Evolutionary conservation across 2,329 filamentous ascomycete genomes (phyloP), one percentile per base, ranked within the genome.

Genomic region (Ustulina deusta): DNA sequence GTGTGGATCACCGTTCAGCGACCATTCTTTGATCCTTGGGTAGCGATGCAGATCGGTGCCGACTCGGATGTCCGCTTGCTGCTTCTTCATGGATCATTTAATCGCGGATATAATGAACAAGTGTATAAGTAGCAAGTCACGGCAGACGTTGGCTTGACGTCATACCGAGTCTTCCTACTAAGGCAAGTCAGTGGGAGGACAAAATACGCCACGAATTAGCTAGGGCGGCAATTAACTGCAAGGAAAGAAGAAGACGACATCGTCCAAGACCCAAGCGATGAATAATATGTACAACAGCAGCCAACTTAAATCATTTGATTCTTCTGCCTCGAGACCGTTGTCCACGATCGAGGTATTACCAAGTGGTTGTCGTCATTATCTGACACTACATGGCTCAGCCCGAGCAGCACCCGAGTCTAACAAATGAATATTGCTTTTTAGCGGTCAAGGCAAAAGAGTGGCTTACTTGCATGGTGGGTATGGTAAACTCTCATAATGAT

Each of bases 11-110:
- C 25, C 7, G 10, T 36, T 11, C 17, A n/a, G 13, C 6, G 13
- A 10, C 9, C 17, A 13, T 11, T 32, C 44, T 27, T 40, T 15
- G 13, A 38, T 54, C 7, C 54, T 62, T 62, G 38, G 59, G 58
- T 66, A 61, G 44, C n/a, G 29, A 61, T 66, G 63, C 58, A 66
- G 52, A 27, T 60, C 29, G 36, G n/a, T 46, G 27, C 44, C n/a
- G 32, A n/a, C n/a, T 60, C 9, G 17, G 44, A 38, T 40, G 13
- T 32, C 13, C 22, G 20, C 44, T 60, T 13, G n/a, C 20, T 27
- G 15, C 40, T n/a, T 38, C 29, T 40, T 29, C 13, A 51, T 27
- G 10, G 29, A 46, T 0, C 17, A 6, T 27, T 27, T 22, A 40
- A 40, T 15, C 9, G 15, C 1, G 20, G 22, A 25, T 48, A 54